These are phyloP conservation scores for Carex pumila DNA, from an alignment of 176 grass and related monocot genomes.

Conservation along the genomic window DNA sequence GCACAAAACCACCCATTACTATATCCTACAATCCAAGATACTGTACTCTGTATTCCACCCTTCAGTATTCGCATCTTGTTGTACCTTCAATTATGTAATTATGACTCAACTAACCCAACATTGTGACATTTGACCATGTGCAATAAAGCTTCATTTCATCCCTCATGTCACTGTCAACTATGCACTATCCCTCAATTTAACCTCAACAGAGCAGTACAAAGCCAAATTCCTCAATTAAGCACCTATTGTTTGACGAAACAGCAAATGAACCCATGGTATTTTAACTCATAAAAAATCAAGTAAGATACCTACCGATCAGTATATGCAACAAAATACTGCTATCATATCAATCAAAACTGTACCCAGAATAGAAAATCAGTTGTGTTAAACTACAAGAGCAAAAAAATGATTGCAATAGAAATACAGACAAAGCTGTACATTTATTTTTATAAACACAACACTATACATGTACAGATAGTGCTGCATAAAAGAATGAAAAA, in stretches of 20 bases:
- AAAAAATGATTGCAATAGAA: not conserved
- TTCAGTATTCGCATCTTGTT: not conserved
- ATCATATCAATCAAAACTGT: not conserved
- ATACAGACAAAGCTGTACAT: not conserved
- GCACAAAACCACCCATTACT: not conserved
- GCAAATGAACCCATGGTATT: not conserved
- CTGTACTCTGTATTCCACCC: not conserved
- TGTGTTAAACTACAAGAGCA: not conserved
- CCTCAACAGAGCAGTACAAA: not conserved
- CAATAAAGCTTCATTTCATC: not conserved
- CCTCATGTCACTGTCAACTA: not conserved
- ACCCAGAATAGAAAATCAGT: not conserved
- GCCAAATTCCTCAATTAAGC: not conserved
- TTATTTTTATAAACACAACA: not conserved
- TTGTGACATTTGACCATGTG: not conserved
- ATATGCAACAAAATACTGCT: conserved; percentile 10
- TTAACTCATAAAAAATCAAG: not conserved
- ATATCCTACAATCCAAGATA: not conserved
- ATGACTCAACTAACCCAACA: not conserved
- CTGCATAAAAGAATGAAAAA: not conserved
- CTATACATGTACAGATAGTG: not conserved
- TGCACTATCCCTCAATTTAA: not conserved
- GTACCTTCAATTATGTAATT: not conserved
- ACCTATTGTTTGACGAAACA: not conserved
- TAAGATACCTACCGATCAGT: not conserved